Evolutionary conservation across 176 grass and related monocot species (phyloP).

Genomic region (Thalia dealbata): DNA sequence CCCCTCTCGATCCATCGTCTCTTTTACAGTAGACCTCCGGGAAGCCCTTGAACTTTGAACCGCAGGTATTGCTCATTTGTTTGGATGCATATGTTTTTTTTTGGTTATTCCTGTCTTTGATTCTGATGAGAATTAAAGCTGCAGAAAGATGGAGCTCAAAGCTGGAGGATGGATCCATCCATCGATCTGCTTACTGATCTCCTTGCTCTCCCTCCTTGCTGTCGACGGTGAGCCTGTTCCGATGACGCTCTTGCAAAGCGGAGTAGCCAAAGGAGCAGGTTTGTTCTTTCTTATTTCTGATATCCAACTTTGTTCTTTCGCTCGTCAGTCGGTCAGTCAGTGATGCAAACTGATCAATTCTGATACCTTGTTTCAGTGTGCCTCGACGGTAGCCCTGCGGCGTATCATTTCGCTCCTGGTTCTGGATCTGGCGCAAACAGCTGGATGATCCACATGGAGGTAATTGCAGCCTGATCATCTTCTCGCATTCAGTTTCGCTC

Average conservation of each 20-base stretch:
- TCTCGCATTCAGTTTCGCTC: background rate
- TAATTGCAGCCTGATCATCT: background rate
- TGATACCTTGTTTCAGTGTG: slow-evolving; percentile 27
- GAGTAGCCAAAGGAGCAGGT: slow-evolving; percentile 54
- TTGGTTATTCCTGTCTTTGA: too few species aligned
- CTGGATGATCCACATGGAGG: slow-evolving; percentile 72
- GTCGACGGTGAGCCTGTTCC: slow-evolving; percentile 25
- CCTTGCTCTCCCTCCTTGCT: slow-evolving; percentile 13
- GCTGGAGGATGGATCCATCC: slow-evolving; percentile 16
- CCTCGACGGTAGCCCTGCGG: slow-evolving; percentile 55
- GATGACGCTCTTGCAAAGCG: slow-evolving; percentile 45
- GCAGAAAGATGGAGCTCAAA: slow-evolving; percentile 22
- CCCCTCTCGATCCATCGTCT: too few species aligned
- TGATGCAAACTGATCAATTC: background rate
- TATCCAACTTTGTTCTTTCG: too few species aligned
- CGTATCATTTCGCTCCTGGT: slow-evolving; percentile 56
- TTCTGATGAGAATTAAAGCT: background rate
- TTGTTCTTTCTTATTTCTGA: background rate
- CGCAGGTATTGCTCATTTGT: too few species aligned
- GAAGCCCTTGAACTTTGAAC: too few species aligned
- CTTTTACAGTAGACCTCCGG: too few species aligned
- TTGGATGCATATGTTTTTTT: background rate
- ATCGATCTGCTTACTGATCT: slow-evolving; percentile 10
- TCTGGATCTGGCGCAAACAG: slow-evolving; percentile 55
- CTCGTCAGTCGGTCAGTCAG: too few species aligned